These are phyloP conservation scores for Tetraselmis striata DNA, from an alignment of 139 green algal genomes.

Conservation along the genomic window DNA sequence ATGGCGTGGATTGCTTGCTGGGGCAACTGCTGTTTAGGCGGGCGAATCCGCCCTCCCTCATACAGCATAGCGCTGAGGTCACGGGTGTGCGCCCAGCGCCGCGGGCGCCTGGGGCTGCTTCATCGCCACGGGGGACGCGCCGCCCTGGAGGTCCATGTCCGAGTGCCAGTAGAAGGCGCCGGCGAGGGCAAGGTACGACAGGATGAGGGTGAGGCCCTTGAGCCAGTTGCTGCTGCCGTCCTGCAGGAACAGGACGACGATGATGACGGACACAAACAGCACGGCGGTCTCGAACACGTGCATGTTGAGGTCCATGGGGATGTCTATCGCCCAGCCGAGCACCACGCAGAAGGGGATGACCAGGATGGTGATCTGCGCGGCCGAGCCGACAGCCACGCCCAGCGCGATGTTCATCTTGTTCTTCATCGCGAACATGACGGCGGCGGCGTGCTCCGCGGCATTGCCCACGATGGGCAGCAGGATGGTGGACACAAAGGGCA, in stretches of 20 bases:
- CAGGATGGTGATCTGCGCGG: slow-evolving; percentile 58
- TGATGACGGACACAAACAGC: slow-evolving; percentile 59
- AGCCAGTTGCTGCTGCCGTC: slow-evolving; percentile 68
- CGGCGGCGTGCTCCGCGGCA: slow-evolving; percentile 6
- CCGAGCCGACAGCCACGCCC: slow-evolving; percentile 41
- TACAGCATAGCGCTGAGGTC: too few relatives aligned
- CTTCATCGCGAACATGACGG: slow-evolving; percentile 39
- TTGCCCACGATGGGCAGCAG: slow-evolving; percentile 44
- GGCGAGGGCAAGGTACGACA: slow-evolving; percentile 61
- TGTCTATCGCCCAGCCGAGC: slow-evolving; percentile 52
- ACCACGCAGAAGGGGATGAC: slow-evolving; percentile 69
- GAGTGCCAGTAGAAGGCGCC: slow-evolving; percentile 57
- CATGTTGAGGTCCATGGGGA: slow-evolving; percentile 72
- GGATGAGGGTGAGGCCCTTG: slow-evolving; percentile 62
- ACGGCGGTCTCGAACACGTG: slow-evolving; percentile 59
- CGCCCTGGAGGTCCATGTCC: slow-evolving; percentile 23
- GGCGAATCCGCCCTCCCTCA: too few relatives aligned
- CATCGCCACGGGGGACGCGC: neutral
- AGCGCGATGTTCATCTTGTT: slow-evolving; percentile 47
- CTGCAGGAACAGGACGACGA: slow-evolving; percentile 24
- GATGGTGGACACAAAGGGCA: slow-evolving; percentile 41
- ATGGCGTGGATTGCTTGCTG: too few relatives aligned
- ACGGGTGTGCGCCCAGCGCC: too few relatives aligned
- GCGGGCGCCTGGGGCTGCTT: neutral
- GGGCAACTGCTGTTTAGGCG: too few relatives aligned